A percentile compares a stretch with the other conserved stretches of the same genome.
phyloP scores from a whole-genome alignment of 345 rosid genomes.

The Rubroshorea leprosula region DNA sequence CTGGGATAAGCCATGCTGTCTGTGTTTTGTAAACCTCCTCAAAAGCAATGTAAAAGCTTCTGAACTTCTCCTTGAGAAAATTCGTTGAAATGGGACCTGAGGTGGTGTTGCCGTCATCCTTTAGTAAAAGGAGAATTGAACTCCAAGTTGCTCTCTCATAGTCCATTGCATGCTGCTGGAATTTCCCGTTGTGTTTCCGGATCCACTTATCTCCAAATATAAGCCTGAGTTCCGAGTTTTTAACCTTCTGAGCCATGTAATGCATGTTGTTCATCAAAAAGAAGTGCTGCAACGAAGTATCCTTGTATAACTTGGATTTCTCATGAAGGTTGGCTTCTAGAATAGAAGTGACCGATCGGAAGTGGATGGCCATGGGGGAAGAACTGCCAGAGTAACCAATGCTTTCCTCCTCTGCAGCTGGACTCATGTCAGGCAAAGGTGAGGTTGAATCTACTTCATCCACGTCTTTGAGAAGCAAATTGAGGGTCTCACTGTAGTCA shows the following conservation, averaged over 20 bases:
- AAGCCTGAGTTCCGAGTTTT: constrained; percentile 54
- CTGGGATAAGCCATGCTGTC: constrained; percentile 67
- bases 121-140: constrained; percentile 54
- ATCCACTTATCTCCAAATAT: constrained; percentile 77
- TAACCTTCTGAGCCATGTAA: constrained; percentile 81
- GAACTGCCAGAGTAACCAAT: constrained; percentile 19
- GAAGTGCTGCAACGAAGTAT: constrained; percentile 57
- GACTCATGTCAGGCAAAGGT: constrained; percentile 32
- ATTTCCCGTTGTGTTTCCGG: constrained; percentile 67
- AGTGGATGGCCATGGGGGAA: constrained; percentile 44
- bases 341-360: constrained; percentile 47
- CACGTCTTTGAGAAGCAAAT: constrained; percentile 49
- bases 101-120: constrained; percentile 50
- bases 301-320: constrained; percentile 60
- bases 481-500: constrained; percentile 58
- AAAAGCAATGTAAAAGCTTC: constrained; percentile 56
- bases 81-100: constrained; percentile 37
- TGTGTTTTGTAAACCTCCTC: constrained; percentile 82
- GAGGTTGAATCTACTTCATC: constrained; percentile 28
- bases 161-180: constrained; percentile 67
- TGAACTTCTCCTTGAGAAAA: constrained; percentile 60
- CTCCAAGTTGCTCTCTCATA: constrained; percentile 82
- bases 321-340: constrained; percentile 66
- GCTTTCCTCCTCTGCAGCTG: constrained; percentile 35
- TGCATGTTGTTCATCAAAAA: constrained; percentile 85